These are phyloP conservation scores for Paracoccidioides brasiliensis DNA, from an alignment of 2,329 filamentous ascomycete species.

Conservation along the genomic window DNA sequence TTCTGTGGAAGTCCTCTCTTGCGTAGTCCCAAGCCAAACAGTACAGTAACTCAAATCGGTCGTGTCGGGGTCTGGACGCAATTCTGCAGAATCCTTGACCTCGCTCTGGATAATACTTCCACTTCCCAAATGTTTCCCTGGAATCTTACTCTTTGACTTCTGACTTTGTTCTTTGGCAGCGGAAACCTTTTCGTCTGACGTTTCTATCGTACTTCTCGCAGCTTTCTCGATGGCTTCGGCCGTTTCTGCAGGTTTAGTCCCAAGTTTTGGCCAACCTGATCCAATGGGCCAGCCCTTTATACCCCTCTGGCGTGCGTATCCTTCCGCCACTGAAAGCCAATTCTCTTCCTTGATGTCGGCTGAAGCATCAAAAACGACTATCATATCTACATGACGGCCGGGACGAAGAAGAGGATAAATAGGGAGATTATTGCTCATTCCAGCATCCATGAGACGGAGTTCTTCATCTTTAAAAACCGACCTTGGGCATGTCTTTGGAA, in stretches of 20 bases:
- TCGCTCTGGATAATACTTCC: slow-evolving; percentile 26
- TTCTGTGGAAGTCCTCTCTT: slow-evolving; percentile 50
- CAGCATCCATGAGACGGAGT: slow-evolving; percentile 84
- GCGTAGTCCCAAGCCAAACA: slow-evolving; percentile 69
- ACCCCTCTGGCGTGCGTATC: slow-evolving; percentile 78
- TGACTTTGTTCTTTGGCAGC: slow-evolving; percentile 38
- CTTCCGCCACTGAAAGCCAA: slow-evolving; percentile 88
- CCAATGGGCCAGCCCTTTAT: slow-evolving; percentile 92
- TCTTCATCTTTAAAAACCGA: slow-evolving; percentile 60
- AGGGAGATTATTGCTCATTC: slow-evolving; percentile 96
- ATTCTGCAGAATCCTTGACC: slow-evolving; percentile 34
- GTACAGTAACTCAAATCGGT: slow-evolving; percentile 74
- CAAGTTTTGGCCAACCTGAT: slow-evolving; percentile 62
- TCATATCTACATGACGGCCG: slow-evolving; percentile 74
- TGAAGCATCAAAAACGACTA: slow-evolving; percentile 88
- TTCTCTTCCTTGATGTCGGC: slow-evolving; percentile 90
- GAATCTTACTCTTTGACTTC: slow-evolving; percentile 10
- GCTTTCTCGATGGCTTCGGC: slow-evolving; percentile 55
- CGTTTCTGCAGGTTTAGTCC: slow-evolving; percentile 46
- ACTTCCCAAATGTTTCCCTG: slow-evolving; percentile 1
- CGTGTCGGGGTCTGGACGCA: slow-evolving; percentile 12
- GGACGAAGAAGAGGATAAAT: slow-evolving; percentile 88
- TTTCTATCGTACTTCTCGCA: slow-evolving; percentile 45
- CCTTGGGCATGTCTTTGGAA: slow-evolving; percentile 65
- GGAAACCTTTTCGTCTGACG: slow-evolving; percentile 51